phyloP scores from a whole-genome alignment of 108 stramenopile species.

The Nitzschia inconspicua region DNA sequence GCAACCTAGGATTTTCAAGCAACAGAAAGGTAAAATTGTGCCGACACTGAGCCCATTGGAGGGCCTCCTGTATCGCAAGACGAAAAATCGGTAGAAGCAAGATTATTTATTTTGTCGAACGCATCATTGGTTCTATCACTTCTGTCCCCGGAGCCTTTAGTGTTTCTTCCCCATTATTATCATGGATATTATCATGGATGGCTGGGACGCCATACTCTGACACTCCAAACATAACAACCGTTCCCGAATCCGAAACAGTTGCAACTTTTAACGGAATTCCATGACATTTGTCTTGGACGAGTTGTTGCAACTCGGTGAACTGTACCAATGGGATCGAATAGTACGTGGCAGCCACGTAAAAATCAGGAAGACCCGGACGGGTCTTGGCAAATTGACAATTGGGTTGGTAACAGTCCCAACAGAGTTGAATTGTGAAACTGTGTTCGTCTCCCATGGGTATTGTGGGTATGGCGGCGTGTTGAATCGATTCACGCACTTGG shows the following conservation, averaged over 20 bases:
- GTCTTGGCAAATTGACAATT: conserved; percentile 60
- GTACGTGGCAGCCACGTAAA: conserved; percentile 60
- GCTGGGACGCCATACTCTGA: conserved; percentile 57
- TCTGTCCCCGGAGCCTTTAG: no score
- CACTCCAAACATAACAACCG: conserved; percentile 74
- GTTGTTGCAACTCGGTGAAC: conserved; percentile 30
- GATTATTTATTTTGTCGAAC: no score
- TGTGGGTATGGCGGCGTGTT: conserved; percentile 44
- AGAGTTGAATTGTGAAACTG: conserved; percentile 8
- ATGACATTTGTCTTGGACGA: conserved; percentile 18
- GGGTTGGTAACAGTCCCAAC: conserved; percentile 75
- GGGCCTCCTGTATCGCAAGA: no score
- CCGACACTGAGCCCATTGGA: no score
- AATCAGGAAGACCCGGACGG: conserved; percentile 72
- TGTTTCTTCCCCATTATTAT: no score
- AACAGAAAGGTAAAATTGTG: no score
- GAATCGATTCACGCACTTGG: conserved; percentile 18
- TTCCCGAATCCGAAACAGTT: conserved; percentile 72
- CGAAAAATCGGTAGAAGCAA: no score
- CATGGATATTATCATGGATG: no score
- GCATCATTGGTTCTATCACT: no score
- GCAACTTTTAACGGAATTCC: conserved; percentile 68
- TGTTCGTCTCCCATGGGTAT: not conserved
- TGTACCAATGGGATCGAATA: conserved; percentile 28
- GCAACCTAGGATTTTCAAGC: no score